Evolutionary conservation across 176 grass and related monocot genomes (phyloP).

Genomic region (Cenchrus purpureus): DNA sequence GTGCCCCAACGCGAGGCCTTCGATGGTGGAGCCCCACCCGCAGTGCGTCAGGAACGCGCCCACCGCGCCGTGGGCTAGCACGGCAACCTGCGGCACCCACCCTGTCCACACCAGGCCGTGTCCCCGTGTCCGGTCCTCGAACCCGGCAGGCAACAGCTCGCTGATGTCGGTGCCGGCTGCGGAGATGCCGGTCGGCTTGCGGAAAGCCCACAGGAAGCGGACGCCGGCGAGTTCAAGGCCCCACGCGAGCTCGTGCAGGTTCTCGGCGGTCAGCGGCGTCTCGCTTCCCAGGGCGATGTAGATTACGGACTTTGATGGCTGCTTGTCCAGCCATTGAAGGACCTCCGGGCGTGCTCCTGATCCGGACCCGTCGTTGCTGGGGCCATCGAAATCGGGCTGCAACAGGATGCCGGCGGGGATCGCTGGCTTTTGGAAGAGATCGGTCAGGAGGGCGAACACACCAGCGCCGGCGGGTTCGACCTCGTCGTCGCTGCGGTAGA

Average conservation of each 20-base stretch:
- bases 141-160: constrained; percentile 40
- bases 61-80: constrained; percentile 41
- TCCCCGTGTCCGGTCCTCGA: constrained; percentile 25
- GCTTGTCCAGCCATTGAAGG: constrained; percentile 49
- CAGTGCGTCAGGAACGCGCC: constrained; percentile 75
- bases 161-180: background rate
- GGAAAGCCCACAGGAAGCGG: constrained; percentile 61
- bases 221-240: constrained; percentile 58
- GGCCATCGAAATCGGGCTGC: background rate
- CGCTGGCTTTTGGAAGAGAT: constrained; percentile 26
- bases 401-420: constrained; percentile 44
- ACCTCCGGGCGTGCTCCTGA: background rate
- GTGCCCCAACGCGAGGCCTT: constrained; percentile 56
- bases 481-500: constrained; percentile 46
- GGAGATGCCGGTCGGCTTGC: constrained; percentile 21
- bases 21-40: constrained; percentile 68
- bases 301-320: constrained; percentile 46
- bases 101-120: constrained; percentile 10
- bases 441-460: constrained; percentile 35
- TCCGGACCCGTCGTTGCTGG: background rate
- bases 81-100: constrained; percentile 58
- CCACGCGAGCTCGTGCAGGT: constrained; percentile 50
- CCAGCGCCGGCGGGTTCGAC: constrained; percentile 21
- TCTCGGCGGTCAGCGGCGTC: constrained; percentile 34
- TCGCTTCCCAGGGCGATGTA: constrained; percentile 71